phyloP scores from a whole-genome alignment of 495 filamentous ascomycete species.

The Poronia punctata region DNA sequence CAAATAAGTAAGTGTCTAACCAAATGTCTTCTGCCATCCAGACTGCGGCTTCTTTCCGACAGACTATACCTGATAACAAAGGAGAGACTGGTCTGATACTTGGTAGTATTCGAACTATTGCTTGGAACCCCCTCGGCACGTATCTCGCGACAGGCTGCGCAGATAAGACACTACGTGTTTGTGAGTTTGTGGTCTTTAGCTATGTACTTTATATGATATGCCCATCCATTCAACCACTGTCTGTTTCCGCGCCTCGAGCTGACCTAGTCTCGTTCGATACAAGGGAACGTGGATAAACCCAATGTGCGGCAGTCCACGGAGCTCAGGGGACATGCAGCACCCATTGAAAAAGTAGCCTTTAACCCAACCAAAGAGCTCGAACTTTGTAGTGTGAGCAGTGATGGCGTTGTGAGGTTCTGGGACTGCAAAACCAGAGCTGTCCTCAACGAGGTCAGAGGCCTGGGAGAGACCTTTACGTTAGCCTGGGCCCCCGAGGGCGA shows the following conservation, averaged over 20 bases:
- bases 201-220: slow-evolving; percentile 1
- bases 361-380: slow-evolving; percentile 85
- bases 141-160: slow-evolving; percentile 80
- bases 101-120: slow-evolving; percentile 56
- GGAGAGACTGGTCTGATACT: neutral
- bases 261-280: slow-evolving; percentile 6
- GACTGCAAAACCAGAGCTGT: slow-evolving; percentile 78
- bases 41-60: no score
- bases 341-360: slow-evolving; percentile 82
- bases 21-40: neutral
- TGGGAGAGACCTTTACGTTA: slow-evolving; percentile 73
- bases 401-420: slow-evolving; percentile 88
- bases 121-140: slow-evolving; percentile 83
- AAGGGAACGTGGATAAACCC: slow-evolving; percentile 80
- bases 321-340: slow-evolving; percentile 68
- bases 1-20: slow-evolving; percentile 18
- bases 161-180: slow-evolving; percentile 74
- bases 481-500: slow-evolving; percentile 86
- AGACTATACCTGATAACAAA: neutral
- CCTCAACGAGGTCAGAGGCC: slow-evolving; percentile 71
- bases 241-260: slow-evolving; percentile 45
- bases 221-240: slow-evolving; percentile 50
- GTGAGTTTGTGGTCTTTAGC: slow-evolving; percentile 21
- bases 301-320: slow-evolving; percentile 78
- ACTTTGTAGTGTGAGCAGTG: slow-evolving; percentile 74